These are phyloP conservation scores for Phytopythium helicoides DNA, from an alignment of 352 stramenopile genomes.

Conservation along the genomic window DNA sequence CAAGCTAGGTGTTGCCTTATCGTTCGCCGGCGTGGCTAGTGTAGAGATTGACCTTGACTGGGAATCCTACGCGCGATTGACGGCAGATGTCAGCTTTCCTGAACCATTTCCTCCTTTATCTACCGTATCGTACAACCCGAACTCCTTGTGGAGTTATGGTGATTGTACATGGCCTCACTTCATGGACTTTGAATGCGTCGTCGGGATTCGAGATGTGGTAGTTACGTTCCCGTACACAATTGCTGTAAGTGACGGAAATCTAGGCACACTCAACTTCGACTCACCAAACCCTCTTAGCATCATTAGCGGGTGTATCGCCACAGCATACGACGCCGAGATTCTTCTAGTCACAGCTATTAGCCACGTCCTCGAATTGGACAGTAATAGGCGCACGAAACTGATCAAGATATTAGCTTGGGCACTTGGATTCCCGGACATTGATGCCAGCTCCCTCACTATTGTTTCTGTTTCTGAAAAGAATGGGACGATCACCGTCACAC, in stretches of 20 bases:
- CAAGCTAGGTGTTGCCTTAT: not conserved
- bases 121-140: not conserved
- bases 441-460: not conserved
- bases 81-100: not conserved
- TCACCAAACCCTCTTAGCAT: not conserved
- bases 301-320: conserved; percentile 4
- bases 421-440: conserved; percentile 4
- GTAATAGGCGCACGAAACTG: not conserved
- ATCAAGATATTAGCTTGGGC: conserved; percentile 3
- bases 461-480: not conserved
- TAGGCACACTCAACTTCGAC: not conserved
- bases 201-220: not conserved
- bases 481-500: not conserved
- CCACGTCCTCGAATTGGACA: not conserved
- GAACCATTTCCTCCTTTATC: not conserved
- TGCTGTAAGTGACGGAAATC: not conserved
- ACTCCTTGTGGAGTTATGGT: not conserved
- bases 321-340: not conserved
- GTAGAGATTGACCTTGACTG: not conserved
- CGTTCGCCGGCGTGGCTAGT: not conserved
- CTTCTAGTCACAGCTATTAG: not conserved
- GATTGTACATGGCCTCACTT: not conserved
- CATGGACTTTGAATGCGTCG: conserved; percentile 1
- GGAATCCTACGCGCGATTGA: not conserved
- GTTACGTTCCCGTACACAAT: not conserved